phyloP scores from a whole-genome alignment of 352 stramenopile genomes.

The Globisporangium paroecandrum region DNA sequence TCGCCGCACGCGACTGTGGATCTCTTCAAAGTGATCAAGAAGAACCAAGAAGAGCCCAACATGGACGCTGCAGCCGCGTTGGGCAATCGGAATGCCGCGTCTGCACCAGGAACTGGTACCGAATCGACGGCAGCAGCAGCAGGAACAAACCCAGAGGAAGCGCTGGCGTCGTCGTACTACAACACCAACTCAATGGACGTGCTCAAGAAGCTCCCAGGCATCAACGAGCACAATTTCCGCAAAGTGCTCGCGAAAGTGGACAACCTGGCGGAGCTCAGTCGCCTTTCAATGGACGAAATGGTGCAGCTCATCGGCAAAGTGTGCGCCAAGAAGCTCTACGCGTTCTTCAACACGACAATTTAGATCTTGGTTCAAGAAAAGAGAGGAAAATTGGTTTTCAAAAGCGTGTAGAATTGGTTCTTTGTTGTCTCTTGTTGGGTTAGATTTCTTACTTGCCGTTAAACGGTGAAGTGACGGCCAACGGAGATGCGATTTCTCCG shows the following conservation, averaged over 20 bases:
- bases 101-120: constrained; percentile 9
- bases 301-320: constrained; percentile 64
- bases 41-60: constrained; percentile 81
- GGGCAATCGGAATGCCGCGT: constrained; percentile 34
- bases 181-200: constrained; percentile 93
- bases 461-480: neutral
- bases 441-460: constrained; percentile 1
- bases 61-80: constrained; percentile 66
- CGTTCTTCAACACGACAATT: constrained; percentile 73
- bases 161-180: constrained; percentile 60
- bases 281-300: constrained; percentile 59
- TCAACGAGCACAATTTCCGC: constrained; percentile 92
- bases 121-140: constrained; percentile 37
- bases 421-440: constrained; percentile 1
- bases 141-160: constrained; percentile 56
- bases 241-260: constrained; percentile 67
- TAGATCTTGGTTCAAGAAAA: constrained; percentile 18
- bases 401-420: constrained; percentile 7
- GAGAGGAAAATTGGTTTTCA: constrained; percentile 5
- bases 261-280: constrained; percentile 75
- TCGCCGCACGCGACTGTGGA: constrained; percentile 89
- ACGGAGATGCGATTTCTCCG: constrained; percentile 15
- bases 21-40: constrained; percentile 81
- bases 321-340: constrained; percentile 73
- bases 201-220: constrained; percentile 93